Evolutionary conservation across 768 basidiomycete species (phyloP).

Genomic region (Nevesoporus exiguus): DNA sequence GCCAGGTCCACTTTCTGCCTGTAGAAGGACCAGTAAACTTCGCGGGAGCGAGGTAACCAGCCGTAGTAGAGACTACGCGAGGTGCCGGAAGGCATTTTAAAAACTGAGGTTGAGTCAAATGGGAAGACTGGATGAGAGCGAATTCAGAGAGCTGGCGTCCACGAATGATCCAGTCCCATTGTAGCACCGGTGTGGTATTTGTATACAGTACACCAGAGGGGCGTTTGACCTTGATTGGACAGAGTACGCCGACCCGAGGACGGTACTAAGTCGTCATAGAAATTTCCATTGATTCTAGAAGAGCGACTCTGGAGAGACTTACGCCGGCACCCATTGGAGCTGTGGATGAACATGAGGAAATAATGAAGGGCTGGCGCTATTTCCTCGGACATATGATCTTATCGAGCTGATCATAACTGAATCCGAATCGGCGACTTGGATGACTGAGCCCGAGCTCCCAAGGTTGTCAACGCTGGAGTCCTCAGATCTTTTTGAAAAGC

Average conservation of each 20-base stretch:
- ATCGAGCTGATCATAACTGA: background rate
- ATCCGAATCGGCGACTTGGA: too few species aligned
- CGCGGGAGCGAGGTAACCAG: background rate
- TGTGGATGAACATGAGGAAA: background rate
- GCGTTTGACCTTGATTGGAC: background rate
- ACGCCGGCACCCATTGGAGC: too few species aligned
- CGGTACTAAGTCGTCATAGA: too few species aligned
- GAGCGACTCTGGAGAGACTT: too few species aligned
- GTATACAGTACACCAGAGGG: background rate
- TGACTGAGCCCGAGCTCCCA: too few species aligned
- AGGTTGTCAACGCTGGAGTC: too few species aligned
- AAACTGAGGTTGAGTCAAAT: background rate
- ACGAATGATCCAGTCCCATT: background rate
- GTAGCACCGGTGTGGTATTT: background rate
- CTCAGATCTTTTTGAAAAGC: too few species aligned
- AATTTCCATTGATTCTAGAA: too few species aligned
- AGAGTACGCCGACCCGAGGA: background rate
- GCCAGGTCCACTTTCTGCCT: background rate
- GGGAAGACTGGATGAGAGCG: too few species aligned
- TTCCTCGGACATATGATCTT: background rate
- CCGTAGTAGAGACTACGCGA: constrained; percentile 2
- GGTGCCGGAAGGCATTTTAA: background rate
- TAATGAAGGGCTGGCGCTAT: background rate
- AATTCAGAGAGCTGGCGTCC: background rate
- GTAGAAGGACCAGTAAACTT: constrained; percentile 1